phyloP scores from a whole-genome alignment of 768 basidiomycete species.

The Sporobolomyces phaffii region DNA sequence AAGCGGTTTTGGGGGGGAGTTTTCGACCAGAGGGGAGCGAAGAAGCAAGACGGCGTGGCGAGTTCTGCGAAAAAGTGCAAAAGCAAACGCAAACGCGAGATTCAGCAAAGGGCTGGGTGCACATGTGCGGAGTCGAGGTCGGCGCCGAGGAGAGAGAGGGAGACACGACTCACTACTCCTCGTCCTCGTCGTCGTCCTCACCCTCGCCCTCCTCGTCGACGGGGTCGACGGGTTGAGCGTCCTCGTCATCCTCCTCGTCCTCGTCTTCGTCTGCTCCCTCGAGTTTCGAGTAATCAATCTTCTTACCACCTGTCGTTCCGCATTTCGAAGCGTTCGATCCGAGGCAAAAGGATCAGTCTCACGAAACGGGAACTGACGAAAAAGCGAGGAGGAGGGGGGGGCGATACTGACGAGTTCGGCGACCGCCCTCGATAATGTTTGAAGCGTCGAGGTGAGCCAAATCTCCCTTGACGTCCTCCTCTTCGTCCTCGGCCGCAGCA shows the following conservation, averaged over 20 bases:
- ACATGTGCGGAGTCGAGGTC: too few species aligned
- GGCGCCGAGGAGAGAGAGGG: neutral
- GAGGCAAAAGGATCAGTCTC: neutral
- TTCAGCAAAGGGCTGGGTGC: too few species aligned
- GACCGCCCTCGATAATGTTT: slow-evolving; percentile 32
- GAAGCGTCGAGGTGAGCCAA: slow-evolving; percentile 25
- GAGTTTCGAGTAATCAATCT: slow-evolving; percentile 33
- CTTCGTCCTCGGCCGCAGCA: slow-evolving; percentile 22
- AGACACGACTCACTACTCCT: slow-evolving; percentile 10
- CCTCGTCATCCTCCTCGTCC: slow-evolving; percentile 13
- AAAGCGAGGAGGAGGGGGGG: neutral
- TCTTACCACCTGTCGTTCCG: slow-evolving; percentile 21
- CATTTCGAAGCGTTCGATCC: neutral
- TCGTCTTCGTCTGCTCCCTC: slow-evolving; percentile 6
- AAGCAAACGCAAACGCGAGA: too few species aligned
- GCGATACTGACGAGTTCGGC: slow-evolving; percentile 21
- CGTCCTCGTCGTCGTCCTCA: slow-evolving; percentile 4
- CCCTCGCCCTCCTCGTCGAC: slow-evolving; percentile 9
- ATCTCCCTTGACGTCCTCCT: slow-evolving; percentile 34
- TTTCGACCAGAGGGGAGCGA: too few species aligned
- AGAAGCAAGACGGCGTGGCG: too few species aligned
- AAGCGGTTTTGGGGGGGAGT: too few species aligned
- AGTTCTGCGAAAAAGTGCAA: too few species aligned
- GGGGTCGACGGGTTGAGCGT: slow-evolving; percentile 13
- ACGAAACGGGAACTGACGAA: neutral